Percentiles rank a stretch among this genome's conserved stretches.
Evolutionary conservation across 2,329 filamentous ascomycete species (phyloP).

Genomic region (Onygenales sp.): DNA sequence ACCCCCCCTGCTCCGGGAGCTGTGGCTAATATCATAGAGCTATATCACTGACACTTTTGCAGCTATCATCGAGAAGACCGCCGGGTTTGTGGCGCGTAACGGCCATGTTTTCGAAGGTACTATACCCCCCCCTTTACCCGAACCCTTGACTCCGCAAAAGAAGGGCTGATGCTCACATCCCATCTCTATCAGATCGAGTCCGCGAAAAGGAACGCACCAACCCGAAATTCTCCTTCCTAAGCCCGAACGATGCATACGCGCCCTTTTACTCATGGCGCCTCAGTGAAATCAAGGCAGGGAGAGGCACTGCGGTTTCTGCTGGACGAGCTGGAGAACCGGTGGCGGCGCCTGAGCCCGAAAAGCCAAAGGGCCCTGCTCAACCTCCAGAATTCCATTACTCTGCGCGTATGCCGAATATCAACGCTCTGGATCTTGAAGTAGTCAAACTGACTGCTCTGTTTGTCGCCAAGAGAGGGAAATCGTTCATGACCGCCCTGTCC

Average conservation of each 20-base stretch:
- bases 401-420: constrained; percentile 94
- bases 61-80: constrained; percentile 82
- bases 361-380: constrained; percentile 71
- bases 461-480: constrained; percentile 83
- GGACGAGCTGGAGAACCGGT: constrained; percentile 59
- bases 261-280: constrained; percentile 87
- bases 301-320: constrained; percentile 68
- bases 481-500: constrained; percentile 81
- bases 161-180: neutral
- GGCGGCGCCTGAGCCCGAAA: constrained; percentile 46
- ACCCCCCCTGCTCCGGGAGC: neutral
- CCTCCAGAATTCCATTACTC: constrained; percentile 88
- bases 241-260: constrained; percentile 70
- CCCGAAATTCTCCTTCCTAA: constrained; percentile 86
- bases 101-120: constrained; percentile 57
- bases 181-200: constrained; percentile 54
- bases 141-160: neutral
- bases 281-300: constrained; percentile 71
- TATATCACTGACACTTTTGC: constrained; percentile 18
- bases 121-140: neutral
- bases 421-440: constrained; percentile 75
- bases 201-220: constrained; percentile 75
- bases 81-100: constrained; percentile 72
- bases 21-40: neutral
- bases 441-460: constrained; percentile 74